These are phyloP conservation scores for Plectosphaerella sp. DNA, from an alignment of 2,329 filamentous ascomycete genomes.

Conservation along the genomic window DNA sequence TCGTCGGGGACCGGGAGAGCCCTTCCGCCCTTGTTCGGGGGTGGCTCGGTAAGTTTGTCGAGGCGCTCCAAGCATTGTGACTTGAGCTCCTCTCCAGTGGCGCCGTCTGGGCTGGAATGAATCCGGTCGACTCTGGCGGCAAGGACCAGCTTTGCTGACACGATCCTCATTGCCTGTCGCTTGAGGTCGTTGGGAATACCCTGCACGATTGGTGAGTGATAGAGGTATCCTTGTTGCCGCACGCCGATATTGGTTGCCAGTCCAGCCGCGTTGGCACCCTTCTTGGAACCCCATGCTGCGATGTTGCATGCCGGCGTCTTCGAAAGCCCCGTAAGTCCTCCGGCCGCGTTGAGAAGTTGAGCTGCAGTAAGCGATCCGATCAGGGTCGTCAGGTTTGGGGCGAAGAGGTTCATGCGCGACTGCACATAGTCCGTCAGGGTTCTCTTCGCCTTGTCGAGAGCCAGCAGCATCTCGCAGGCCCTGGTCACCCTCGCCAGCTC, in stretches of 20 bases:
- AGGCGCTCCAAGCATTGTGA: constrained; percentile 79
- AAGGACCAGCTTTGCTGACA: constrained; percentile 89
- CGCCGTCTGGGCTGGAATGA: constrained; percentile 76
- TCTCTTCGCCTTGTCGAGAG: constrained; percentile 80
- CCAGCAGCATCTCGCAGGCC: constrained; percentile 85
- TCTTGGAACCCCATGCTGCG: constrained; percentile 84
- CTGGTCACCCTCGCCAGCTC: constrained; percentile 71
- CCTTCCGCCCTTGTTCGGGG: constrained; percentile 80
- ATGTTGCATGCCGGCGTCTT: constrained; percentile 94
- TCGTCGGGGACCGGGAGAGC: constrained; percentile 92
- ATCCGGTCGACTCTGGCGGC: constrained; percentile 86
- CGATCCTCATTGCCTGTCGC: constrained; percentile 90
- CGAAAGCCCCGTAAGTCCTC: constrained; percentile 80
- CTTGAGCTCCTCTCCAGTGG: constrained; percentile 76
- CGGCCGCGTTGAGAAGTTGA: constrained; percentile 91
- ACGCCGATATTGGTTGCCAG: constrained; percentile 91
- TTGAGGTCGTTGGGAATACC: constrained; percentile 79
- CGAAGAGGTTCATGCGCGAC: constrained; percentile 94
- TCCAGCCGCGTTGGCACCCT: constrained; percentile 67
- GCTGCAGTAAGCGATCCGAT: constrained; percentile 91
- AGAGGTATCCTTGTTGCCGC: constrained; percentile 89
- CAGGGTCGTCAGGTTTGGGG: constrained; percentile 85
- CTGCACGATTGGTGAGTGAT: constrained; percentile 84
- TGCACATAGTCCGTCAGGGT: constrained; percentile 91
- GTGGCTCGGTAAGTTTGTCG: constrained; percentile 88